Evolutionary conservation across 116 monocot species (phyloP).

Genomic region (Cymodocea nodosa): DNA sequence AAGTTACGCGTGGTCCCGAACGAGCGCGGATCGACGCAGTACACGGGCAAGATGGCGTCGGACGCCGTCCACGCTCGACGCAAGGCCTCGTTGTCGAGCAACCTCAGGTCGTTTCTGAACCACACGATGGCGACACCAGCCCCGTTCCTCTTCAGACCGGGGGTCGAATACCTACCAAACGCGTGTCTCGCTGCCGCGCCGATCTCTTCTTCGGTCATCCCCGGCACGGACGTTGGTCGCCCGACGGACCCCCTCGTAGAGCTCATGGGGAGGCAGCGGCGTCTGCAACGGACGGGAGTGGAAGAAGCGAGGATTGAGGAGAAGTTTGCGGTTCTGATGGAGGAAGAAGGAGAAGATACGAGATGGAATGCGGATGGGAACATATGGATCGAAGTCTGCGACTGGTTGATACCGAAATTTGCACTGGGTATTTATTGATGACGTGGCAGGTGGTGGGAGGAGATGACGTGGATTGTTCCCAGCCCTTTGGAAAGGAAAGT

Average conservation of each 20-base stretch:
- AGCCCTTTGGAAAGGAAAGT: too few species aligned
- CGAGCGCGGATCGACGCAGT: constrained; percentile 63
- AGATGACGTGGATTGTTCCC: too few species aligned
- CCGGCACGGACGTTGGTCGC: constrained; percentile 19
- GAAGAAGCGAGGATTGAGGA: background rate
- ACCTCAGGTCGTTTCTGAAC: constrained; percentile 87
- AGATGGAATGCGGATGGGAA: too few species aligned
- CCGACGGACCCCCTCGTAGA: background rate
- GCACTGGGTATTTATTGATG: too few species aligned
- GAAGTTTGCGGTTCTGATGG: background rate
- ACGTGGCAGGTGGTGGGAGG: too few species aligned
- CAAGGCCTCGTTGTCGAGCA: constrained; percentile 77
- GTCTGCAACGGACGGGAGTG: background rate
- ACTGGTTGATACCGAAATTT: too few species aligned
- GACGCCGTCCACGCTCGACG: constrained; percentile 47
- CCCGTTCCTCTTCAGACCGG: constrained; percentile 32
- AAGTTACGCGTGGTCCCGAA: constrained; percentile 62
- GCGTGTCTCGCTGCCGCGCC: constrained; percentile 23
- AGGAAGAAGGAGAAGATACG: too few species aligned
- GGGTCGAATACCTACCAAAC: constrained; percentile 18
- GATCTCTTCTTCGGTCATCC: constrained; percentile 28
- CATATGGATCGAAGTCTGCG: too few species aligned
- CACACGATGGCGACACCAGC: constrained; percentile 57
- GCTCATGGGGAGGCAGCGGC: background rate
- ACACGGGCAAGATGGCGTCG: constrained; percentile 52